Conservation (phyloP, 2,329 filamentous ascomycete genomes). For the Rutstroemia sp. region DNA sequence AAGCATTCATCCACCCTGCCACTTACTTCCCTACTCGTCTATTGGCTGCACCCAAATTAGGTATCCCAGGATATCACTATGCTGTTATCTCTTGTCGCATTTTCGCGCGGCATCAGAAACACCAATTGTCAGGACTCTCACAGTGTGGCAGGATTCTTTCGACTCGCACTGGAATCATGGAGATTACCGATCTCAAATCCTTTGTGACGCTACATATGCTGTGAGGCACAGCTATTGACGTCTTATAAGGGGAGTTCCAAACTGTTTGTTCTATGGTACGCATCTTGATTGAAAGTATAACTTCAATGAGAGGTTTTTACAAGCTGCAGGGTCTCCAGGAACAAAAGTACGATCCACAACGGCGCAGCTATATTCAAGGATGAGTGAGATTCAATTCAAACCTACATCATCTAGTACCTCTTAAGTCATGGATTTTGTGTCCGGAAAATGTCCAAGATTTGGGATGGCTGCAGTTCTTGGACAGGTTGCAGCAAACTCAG, state of each 20-base stretch:
- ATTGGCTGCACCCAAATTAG: background rate
- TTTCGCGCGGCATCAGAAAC: conserved; percentile 1
- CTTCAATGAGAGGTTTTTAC: background rate
- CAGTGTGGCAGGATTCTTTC: background rate
- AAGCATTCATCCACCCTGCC: background rate
- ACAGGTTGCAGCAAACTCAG: background rate
- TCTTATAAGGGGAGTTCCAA: background rate
- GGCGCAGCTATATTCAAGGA: background rate
- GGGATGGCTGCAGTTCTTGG: background rate
- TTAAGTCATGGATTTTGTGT: background rate
- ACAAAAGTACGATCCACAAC: conserved; percentile 1
- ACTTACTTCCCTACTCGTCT: background rate
- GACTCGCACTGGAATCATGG: background rate
- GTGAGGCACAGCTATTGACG: background rate
- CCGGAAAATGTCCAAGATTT: background rate
- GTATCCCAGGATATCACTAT: background rate
- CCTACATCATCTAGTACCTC: conserved; percentile 1
- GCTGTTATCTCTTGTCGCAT: background rate
- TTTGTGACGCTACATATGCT: background rate
- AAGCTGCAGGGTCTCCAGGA: conserved; percentile 8
- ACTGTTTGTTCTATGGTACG: background rate
- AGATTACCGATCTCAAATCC: conserved; percentile 4
- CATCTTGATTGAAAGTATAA: background rate
- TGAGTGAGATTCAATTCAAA: background rate
- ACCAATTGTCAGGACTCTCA: background rate